Percentiles rank a stretch among this genome's conserved stretches.
These are phyloP conservation scores for Emydomyces testavorans DNA, from an alignment of 2,329 filamentous ascomycete species.

Conservation along the genomic window DNA sequence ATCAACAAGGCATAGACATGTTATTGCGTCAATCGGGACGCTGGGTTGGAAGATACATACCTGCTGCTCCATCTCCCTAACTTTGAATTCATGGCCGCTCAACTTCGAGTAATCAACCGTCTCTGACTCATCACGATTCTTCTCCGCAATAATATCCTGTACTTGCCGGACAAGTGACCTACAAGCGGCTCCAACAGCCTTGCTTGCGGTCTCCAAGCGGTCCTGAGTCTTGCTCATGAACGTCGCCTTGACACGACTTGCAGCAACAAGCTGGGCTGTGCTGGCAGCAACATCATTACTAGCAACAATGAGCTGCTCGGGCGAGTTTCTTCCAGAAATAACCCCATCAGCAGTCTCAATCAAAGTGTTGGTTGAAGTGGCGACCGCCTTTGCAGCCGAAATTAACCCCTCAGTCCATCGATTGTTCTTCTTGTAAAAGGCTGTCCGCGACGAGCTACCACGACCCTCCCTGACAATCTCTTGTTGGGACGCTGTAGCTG, in stretches of 20 bases:
- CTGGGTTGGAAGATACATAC: constrained; percentile 42
- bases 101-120: constrained; percentile 78
- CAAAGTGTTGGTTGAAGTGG: constrained; percentile 81
- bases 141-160: constrained; percentile 83
- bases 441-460: constrained; percentile 73
- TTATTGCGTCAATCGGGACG: neutral
- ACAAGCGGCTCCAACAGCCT: constrained; percentile 84
- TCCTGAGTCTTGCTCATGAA: constrained; percentile 99
- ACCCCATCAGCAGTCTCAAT: constrained; percentile 98
- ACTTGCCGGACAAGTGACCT: constrained; percentile 81
- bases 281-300: constrained; percentile 94
- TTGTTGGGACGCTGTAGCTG: constrained; percentile 81
- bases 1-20: neutral
- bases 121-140: constrained; percentile 65
- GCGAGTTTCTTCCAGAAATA: constrained; percentile 78
- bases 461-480: constrained; percentile 93
- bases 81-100: constrained; percentile 93
- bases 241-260: constrained; percentile 87
- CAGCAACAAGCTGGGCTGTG: constrained; percentile 91
- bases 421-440: constrained; percentile 99
- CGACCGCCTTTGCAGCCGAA: constrained; percentile 92
- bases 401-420: constrained; percentile 97
- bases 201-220: constrained; percentile 75
- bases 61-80: constrained; percentile 98
- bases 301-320: constrained; percentile 93